Conservation (phyloP, 75 land plant species). For the Larix kaempferi region DNA sequence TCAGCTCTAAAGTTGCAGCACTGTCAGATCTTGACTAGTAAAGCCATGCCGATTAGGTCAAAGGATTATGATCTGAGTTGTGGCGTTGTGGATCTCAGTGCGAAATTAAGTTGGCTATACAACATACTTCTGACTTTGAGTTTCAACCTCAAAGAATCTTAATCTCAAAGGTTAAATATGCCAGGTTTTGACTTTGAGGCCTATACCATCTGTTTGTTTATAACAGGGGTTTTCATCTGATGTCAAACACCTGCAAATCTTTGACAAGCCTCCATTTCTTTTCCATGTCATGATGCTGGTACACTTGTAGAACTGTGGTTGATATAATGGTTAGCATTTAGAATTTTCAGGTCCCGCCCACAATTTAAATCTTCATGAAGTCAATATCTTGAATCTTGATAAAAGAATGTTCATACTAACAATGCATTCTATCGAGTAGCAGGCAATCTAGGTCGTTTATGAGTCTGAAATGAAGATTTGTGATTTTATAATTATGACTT, state of each 20-base stretch:
- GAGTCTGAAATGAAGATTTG: too few relatives aligned
- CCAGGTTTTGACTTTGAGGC: background rate
- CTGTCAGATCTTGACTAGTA: background rate
- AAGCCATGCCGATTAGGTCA: conserved; percentile 1
- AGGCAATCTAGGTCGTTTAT: too few relatives aligned
- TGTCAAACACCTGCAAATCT: background rate
- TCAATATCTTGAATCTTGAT: too few relatives aligned
- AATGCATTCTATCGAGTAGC: too few relatives aligned
- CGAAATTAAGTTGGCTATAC: too few relatives aligned
- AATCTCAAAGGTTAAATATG: background rate
- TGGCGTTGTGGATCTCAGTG: too few relatives aligned
- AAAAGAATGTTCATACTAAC: too few relatives aligned
- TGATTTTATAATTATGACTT: background rate
- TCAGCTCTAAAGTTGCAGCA: too few relatives aligned
- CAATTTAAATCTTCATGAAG: too few relatives aligned
- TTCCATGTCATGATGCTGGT: background rate
- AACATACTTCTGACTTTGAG: background rate
- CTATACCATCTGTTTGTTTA: background rate
- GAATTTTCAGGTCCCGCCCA: background rate
- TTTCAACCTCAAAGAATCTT: background rate
- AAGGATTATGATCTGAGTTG: background rate
- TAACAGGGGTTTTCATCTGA: background rate
- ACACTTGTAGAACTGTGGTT: background rate
- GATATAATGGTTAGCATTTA: background rate
- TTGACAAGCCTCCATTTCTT: background rate